These are phyloP conservation scores for Vicia sativa DNA, from an alignment of 306 rosid species.

Conservation along the genomic window DNA sequence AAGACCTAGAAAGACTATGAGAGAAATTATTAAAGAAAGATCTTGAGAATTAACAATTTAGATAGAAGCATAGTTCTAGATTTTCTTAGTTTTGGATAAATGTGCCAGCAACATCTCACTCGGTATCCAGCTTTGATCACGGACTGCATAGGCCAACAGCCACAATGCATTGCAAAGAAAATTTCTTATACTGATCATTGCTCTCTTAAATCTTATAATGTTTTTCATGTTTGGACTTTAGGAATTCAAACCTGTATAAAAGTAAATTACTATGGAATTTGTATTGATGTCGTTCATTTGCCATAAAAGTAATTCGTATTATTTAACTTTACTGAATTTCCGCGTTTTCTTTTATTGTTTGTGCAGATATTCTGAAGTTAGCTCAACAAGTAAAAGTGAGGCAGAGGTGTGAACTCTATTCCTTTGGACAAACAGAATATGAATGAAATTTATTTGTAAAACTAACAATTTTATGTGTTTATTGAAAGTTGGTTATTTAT, in stretches of 20 bases:
- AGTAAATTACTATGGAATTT: background rate
- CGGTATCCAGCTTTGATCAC: background rate
- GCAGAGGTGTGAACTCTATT: conserved; percentile 68
- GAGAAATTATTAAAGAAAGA: too few relatives aligned
- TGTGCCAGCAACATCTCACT: background rate
- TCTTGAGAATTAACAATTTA: too few relatives aligned
- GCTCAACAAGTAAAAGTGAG: conserved; percentile 86
- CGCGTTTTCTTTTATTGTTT: conserved; percentile 34
- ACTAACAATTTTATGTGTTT: conserved; percentile 1
- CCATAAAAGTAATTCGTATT: conserved; percentile 25
- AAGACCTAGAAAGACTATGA: too few relatives aligned
- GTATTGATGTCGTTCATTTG: conserved; percentile 9
- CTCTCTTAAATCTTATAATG: conserved; percentile 7
- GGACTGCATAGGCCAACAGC: background rate
- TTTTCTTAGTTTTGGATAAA: background rate
- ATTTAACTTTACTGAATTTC: conserved; percentile 7
- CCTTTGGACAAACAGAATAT: conserved; percentile 4
- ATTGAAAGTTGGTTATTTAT: conserved; percentile 20
- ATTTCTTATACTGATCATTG: conserved; percentile 7
- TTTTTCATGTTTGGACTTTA: conserved; percentile 6
- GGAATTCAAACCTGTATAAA: conserved; percentile 10
- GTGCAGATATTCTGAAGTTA: conserved; percentile 78
- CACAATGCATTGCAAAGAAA: conserved; percentile 13
- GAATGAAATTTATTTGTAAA: conserved; percentile 20
- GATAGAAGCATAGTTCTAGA: too few relatives aligned